Conservation (phyloP, 306 rosid species). For the Ormosia emarginata region DNA sequence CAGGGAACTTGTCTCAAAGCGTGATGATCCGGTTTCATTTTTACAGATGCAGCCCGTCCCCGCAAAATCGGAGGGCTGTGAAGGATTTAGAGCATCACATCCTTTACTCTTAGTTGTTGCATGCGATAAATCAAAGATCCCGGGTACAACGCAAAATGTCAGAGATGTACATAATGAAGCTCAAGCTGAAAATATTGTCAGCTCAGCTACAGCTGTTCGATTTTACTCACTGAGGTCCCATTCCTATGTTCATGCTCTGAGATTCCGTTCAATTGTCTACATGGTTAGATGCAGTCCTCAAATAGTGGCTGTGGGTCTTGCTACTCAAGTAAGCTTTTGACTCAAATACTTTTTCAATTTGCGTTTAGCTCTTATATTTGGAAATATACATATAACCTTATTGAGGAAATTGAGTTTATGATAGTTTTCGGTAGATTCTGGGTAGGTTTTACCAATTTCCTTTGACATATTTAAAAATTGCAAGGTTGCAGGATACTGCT, state of each 20-base stretch:
- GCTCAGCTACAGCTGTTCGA: conserved; percentile 82
- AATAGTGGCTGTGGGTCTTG: conserved; percentile 91
- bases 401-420: conserved; percentile 8
- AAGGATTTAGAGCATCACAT: conserved; percentile 82
- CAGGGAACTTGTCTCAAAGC: conserved; percentile 78
- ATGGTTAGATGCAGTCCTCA: conserved; percentile 96
- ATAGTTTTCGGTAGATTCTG: conserved; percentile 2
- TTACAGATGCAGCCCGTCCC: conserved; percentile 91
- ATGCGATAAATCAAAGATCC: conserved; percentile 72
- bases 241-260: conserved; percentile 88
- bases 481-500: conserved; percentile 13
- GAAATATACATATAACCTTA: conserved; percentile 11
- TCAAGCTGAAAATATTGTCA: conserved; percentile 52
- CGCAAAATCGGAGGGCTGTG: conserved; percentile 44
- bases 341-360: conserved; percentile 5
- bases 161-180: conserved; percentile 63
- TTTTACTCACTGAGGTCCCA: conserved; percentile 86
- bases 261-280: conserved; percentile 88
- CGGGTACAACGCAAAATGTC: conserved; percentile 63
- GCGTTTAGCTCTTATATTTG: conserved; percentile 3
- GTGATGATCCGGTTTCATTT: conserved; percentile 92
- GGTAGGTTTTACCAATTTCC: conserved; percentile 21
- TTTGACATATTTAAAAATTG: conserved; percentile 9
- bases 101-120: conserved; percentile 95
- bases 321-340: conserved; percentile 78